Base-by-base conservation (phyloP, 1,284 basidiomycete species). In the Sporisorium exsertum region DNA sequence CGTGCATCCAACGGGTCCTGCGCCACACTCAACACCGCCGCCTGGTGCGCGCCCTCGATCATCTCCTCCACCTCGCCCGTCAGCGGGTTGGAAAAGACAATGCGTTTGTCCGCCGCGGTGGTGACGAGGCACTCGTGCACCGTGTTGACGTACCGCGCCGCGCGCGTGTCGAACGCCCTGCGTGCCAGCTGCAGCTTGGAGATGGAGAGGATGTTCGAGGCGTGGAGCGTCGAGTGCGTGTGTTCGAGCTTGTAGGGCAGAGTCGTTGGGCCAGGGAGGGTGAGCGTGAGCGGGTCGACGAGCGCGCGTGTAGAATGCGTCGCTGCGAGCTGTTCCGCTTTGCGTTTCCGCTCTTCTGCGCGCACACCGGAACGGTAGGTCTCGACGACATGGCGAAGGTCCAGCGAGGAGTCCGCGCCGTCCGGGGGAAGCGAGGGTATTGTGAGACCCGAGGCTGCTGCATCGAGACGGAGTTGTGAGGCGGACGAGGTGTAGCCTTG, bases 161-260 rank as follows among this genome's bases (percentile, higher is more conserved):
- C 7, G 26, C 22, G 15, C 1, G 67, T 75, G 35, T 72, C 68
- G 53, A 81, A 81, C 3, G 13, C 32, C 0, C 78, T 58, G 5
- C 22, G 57, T 2, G 79, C 78, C 1, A 80, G 61, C 0, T 16
- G n/a, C 29, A 77, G 50, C 5, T 57, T 33, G 4, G 50, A 26
- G 20, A 84, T 62, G 26, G 80, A 79, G 45, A 84, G 73, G 51
- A 84, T 80, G 67, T 84, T 84, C 51, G 72, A 58, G 1, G 72
- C 66, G 37, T 84, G 83, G 15, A 84, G 22, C 1, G 78, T 68
- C 12, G 64, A 8, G 26, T 78, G 60, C 0, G 81, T 80, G 13
- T 60, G 33, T 2, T 20, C 26, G 7, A 84, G 64, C 1, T 42
- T 26, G 59, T 65, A 70, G 3, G 63, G 58, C 5, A 71, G 60